Conservation (phyloP, 2,329 filamentous ascomycete species). For the Mollisia scopiformis region DNA sequence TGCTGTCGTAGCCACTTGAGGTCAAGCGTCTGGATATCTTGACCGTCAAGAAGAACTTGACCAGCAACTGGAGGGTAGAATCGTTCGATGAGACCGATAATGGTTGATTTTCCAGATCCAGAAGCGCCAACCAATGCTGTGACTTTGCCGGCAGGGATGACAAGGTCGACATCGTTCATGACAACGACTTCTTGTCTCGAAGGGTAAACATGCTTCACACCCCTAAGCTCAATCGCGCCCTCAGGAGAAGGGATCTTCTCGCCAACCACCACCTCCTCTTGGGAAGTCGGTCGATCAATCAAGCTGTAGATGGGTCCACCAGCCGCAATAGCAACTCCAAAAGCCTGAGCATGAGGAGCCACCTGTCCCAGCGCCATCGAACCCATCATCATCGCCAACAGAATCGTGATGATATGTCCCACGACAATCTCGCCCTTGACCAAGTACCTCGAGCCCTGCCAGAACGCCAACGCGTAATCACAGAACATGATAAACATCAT, state of each 20-base stretch:
- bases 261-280: conserved; percentile 71
- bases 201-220: conserved; percentile 30
- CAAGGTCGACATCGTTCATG: conserved; percentile 42
- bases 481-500: conserved; percentile 84
- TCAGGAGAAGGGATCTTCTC: conserved; percentile 69
- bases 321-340: conserved; percentile 78
- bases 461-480: conserved; percentile 75
- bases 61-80: conserved; percentile 45
- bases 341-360: conserved; percentile 80
- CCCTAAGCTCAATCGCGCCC: conserved; percentile 14
- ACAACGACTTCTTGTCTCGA: conserved; percentile 32
- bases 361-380: conserved; percentile 87
- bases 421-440: conserved; percentile 15
- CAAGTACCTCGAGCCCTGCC: conserved; percentile 22
- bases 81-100: conserved; percentile 55
- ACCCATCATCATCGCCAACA: conserved; percentile 81
- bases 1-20: conserved; percentile 60
- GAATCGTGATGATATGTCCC: conserved; percentile 16
- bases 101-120: conserved; percentile 74
- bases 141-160: conserved; percentile 43
- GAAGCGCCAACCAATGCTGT: conserved; percentile 56
- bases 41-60: conserved; percentile 18
- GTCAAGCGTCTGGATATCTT: conserved; percentile 48
- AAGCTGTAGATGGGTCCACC: conserved; percentile 88
- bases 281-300: conserved; percentile 81